Percentiles rank a stretch among this genome's conserved stretches.
These are phyloP conservation scores for Brassica carinata DNA, from an alignment of 345 rosid genomes.

Conservation along the genomic window DNA sequence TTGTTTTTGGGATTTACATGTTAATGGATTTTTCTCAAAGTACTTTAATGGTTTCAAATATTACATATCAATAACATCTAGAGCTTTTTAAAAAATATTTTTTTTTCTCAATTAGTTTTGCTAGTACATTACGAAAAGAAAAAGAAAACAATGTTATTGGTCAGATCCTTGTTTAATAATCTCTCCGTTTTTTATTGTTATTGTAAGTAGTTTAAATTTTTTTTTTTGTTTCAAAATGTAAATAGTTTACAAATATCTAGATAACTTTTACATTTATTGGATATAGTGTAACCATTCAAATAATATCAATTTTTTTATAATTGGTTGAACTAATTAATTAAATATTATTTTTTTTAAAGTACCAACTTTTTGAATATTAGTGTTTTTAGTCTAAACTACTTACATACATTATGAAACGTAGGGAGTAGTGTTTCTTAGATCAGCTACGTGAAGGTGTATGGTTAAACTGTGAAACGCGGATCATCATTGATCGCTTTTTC, in stretches of 20 bases:
- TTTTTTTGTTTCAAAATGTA: neutral
- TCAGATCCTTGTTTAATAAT: neutral
- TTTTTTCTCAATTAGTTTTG: neutral
- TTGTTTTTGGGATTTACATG: neutral
- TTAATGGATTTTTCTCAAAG: neutral
- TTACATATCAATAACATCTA: neutral
- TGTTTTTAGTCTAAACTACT: too few species aligned
- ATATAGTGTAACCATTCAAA: too few species aligned
- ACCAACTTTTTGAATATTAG: too few species aligned
- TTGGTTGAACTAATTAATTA: too few species aligned
- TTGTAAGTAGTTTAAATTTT: too few species aligned
- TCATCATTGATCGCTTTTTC: constrained; percentile 28
- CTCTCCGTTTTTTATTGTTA: too few species aligned
- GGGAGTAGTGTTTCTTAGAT: neutral
- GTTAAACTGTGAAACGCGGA: constrained; percentile 3
- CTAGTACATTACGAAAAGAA: neutral
- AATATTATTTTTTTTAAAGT: too few species aligned
- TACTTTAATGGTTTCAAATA: neutral
- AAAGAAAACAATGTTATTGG: neutral
- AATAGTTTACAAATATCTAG: too few species aligned
- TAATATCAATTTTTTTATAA: too few species aligned
- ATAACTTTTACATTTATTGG: too few species aligned
- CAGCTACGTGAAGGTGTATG: constrained; percentile 30
- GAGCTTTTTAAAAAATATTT: too few species aligned
- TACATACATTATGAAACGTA: too few species aligned